phyloP scores from a whole-genome alignment of 2,329 filamentous ascomycete genomes.

The Aureobasidium sp. region DNA sequence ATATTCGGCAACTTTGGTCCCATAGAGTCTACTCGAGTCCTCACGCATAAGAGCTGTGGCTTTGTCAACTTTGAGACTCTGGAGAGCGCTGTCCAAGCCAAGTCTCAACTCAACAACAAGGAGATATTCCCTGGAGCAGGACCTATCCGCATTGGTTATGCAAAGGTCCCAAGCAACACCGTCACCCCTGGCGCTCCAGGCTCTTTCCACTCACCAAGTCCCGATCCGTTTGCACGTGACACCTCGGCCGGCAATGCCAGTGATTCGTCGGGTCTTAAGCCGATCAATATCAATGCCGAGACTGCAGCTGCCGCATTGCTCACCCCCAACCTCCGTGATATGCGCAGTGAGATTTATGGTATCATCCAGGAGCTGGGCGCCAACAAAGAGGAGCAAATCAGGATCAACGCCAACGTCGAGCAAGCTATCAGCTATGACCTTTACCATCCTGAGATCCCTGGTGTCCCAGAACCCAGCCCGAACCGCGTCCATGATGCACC shows the following conservation, averaged over 20 bases:
- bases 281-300: constrained; percentile 35
- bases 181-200: constrained; percentile 84
- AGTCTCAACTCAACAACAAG: constrained; percentile 83
- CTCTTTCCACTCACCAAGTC: constrained; percentile 82
- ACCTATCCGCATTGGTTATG: constrained; percentile 91
- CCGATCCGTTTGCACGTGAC: constrained; percentile 64
- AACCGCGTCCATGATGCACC: constrained; percentile 88
- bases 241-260: constrained; percentile 36
- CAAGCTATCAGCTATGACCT: constrained; percentile 66
- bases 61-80: constrained; percentile 95
- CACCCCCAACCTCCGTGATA: constrained; percentile 66
- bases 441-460: constrained; percentile 78
- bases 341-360: constrained; percentile 72
- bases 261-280: constrained; percentile 29
- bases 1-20: constrained; percentile 92
- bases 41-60: constrained; percentile 98
- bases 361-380: constrained; percentile 89
- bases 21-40: constrained; percentile 83
- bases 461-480: constrained; percentile 80
- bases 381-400: constrained; percentile 65
- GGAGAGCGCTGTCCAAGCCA: constrained; percentile 85
- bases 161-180: constrained; percentile 86
- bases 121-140: constrained; percentile 97
- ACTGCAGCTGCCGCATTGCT: constrained; percentile 51
- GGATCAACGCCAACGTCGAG: constrained; percentile 68